Conservation (phyloP, 2,329 filamentous ascomycete genomes). For the Ophiostoma tasmaniense region DNA sequence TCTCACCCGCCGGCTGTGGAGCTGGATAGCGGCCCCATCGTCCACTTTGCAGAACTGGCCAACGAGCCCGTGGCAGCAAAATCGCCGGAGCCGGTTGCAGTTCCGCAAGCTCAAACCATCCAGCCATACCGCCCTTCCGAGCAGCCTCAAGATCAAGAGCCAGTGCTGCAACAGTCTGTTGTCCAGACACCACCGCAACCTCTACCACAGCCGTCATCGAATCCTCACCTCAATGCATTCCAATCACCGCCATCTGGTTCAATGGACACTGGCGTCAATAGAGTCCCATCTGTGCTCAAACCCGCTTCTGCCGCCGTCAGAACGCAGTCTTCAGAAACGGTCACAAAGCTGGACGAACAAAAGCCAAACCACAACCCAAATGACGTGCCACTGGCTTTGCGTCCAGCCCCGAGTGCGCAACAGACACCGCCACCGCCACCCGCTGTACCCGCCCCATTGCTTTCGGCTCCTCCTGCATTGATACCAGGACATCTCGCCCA, state of each 20-base stretch:
- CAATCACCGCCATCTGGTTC: background rate
- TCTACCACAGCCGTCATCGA: background rate
- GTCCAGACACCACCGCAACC: background rate
- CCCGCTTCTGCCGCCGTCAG: slow-evolving; percentile 1
- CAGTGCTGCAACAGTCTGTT: background rate
- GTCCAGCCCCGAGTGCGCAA: background rate
- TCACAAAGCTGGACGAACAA: background rate
- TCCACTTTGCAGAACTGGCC: slow-evolving; percentile 33
- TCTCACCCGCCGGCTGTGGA: slow-evolving; percentile 38
- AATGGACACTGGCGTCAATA: background rate
- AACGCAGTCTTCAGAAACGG: background rate
- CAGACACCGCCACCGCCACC: background rate
- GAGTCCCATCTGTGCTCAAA: background rate
- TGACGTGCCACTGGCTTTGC: slow-evolving; percentile 9
- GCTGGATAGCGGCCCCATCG: slow-evolving; percentile 30
- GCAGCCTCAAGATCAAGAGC: background rate
- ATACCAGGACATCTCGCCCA: background rate
- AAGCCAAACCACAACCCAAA: background rate
- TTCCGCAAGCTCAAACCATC: background rate
- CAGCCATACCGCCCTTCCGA: background rate
- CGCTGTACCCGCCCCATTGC: background rate
- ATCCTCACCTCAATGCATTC: background rate
- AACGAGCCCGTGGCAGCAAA: slow-evolving; percentile 24
- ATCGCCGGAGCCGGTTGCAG: background rate
- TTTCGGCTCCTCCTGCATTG: background rate